phyloP scores from a whole-genome alignment of 2,329 filamentous ascomycete genomes.

The Coniella vitis region DNA sequence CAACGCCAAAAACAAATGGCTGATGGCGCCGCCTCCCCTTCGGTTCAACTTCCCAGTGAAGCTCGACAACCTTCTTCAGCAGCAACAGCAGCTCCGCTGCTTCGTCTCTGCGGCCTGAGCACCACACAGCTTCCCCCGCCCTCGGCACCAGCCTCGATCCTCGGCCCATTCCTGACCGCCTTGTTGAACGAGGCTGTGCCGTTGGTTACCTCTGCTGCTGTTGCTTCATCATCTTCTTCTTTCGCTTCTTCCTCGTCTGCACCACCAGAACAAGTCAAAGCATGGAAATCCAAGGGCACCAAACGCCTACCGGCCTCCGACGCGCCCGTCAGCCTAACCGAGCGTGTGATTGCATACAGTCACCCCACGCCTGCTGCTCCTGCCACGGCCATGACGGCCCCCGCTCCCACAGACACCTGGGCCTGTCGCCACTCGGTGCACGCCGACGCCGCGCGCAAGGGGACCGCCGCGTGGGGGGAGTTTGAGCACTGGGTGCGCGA shows the following conservation, averaged over 20 bases:
- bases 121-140: slow-evolving; percentile 39
- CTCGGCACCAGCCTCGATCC: slow-evolving; percentile 31
- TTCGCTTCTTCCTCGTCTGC: too few relatives aligned
- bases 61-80: too few relatives aligned
- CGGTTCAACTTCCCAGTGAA: too few relatives aligned
- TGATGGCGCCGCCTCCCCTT: too few relatives aligned
- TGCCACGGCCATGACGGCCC: too few relatives aligned
- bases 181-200: slow-evolving; percentile 52
- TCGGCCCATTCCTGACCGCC: slow-evolving; percentile 43
- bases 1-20: too few relatives aligned
- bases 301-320: slow-evolving; percentile 43
- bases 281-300: slow-evolving; percentile 32
- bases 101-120: slow-evolving; percentile 48
- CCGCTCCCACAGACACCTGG: too few relatives aligned
- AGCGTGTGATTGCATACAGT: slow-evolving; percentile 38
- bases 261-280: too few relatives aligned
- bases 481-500: slow-evolving; percentile 54
- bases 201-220: slow-evolving; percentile 52
- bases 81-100: too few relatives aligned
- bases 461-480: slow-evolving; percentile 58
- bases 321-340: slow-evolving; percentile 46
- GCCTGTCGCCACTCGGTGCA: slow-evolving; percentile 57
- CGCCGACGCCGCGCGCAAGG: slow-evolving; percentile 38
- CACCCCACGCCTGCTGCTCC: too few relatives aligned
- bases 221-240: too few relatives aligned